phyloP scores from a whole-genome alignment of 2,329 filamentous ascomycete genomes.

The Fusarium chaquense region DNA sequence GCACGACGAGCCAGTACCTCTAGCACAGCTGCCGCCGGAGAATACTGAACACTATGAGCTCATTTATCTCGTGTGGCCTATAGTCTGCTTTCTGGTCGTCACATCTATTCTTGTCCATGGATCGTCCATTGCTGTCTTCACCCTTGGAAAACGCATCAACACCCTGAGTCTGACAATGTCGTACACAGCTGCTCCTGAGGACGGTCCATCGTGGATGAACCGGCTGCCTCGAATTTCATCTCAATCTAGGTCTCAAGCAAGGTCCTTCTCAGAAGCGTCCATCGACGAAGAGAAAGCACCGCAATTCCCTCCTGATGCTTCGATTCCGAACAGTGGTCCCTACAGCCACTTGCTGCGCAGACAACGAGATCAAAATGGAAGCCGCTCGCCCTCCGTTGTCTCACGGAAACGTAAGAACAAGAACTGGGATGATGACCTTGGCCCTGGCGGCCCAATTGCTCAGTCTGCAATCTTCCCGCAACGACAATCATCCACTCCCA shows the following conservation, averaged over 20 bases:
- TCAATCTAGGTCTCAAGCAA: constrained; percentile 82
- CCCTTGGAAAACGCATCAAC: constrained; percentile 97
- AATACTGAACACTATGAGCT: constrained; percentile 72
- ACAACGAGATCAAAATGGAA: constrained; percentile 79
- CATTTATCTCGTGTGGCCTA: constrained; percentile 92
- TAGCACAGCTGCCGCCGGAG: constrained; percentile 69
- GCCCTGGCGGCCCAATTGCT: constrained; percentile 86
- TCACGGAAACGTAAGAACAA: constrained; percentile 73
- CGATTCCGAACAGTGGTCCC: constrained; percentile 74
- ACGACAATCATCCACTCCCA: constrained; percentile 51
- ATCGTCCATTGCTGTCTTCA: constrained; percentile 98
- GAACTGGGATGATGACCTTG: constrained; percentile 77
- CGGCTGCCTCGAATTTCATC: constrained; percentile 79
- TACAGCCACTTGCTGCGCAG: constrained; percentile 77
- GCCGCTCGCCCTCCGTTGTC: constrained; percentile 70
- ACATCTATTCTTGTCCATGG: constrained; percentile 95
- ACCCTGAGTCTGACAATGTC: constrained; percentile 95
- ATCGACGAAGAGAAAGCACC: constrained; percentile 71
- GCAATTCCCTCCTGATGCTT: constrained; percentile 73
- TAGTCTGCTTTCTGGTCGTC: constrained; percentile 93
- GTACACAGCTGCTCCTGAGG: constrained; percentile 90
- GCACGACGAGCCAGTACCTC: constrained; percentile 78
- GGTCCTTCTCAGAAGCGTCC: constrained; percentile 85
- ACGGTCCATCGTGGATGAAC: constrained; percentile 95
- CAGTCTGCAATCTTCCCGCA: constrained; percentile 89